Conservation (phyloP, 352 stramenopile species). For the Pythium apleroticum region DNA sequence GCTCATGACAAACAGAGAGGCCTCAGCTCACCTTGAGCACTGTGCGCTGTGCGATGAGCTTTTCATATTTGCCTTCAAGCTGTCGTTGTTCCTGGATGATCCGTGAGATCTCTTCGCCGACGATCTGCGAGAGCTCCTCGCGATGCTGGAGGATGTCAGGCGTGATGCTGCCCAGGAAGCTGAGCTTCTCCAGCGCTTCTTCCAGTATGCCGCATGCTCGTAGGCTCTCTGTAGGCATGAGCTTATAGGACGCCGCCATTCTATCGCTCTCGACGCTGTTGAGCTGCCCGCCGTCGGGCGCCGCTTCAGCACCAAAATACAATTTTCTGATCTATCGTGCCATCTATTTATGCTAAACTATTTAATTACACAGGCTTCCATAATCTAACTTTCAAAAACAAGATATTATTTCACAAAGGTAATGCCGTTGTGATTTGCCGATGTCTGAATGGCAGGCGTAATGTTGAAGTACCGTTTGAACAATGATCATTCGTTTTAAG, state of each 20-base stretch:
- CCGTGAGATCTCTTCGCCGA: constrained; percentile 92
- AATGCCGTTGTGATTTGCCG: no score
- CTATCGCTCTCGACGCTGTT: neutral
- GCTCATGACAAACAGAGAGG: neutral
- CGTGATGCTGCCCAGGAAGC: constrained; percentile 89
- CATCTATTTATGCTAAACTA: constrained; percentile 11
- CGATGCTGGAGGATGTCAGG: constrained; percentile 91
- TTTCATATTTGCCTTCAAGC: constrained; percentile 88
- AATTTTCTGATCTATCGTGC: neutral
- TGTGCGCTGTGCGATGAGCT: constrained; percentile 85
- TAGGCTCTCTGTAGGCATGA: constrained; percentile 66
- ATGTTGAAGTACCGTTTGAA: neutral
- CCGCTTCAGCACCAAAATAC: constrained; percentile 14
- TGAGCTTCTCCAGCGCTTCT: constrained; percentile 90
- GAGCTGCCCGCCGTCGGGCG: neutral
- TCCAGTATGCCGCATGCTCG: constrained; percentile 83
- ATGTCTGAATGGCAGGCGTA: neutral
- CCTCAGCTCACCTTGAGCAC: constrained; percentile 60
- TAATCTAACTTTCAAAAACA: no score
- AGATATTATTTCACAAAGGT: neutral
- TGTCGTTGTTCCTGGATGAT: constrained; percentile 91
- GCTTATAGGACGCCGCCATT: constrained; percentile 48
- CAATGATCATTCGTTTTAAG: neutral
- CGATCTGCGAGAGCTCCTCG: constrained; percentile 90
- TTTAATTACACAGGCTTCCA: no score